These are phyloP conservation scores for Lathyrus aphaca DNA, from an alignment of 306 rosid genomes.

Conservation along the genomic window DNA sequence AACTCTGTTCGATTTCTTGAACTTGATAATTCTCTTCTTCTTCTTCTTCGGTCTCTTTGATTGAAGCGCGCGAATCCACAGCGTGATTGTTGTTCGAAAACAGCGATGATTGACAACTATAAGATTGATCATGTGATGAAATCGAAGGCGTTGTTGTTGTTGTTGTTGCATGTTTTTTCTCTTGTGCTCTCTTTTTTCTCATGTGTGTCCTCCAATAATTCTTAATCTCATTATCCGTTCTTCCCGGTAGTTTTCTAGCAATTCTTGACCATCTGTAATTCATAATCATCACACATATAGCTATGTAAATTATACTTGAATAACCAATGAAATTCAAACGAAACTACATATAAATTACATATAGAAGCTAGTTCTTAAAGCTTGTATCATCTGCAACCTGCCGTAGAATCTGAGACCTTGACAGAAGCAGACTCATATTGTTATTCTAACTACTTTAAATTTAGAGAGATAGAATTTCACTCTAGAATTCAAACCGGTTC, in stretches of 20 bases:
- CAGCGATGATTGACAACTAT: constrained; percentile 49
- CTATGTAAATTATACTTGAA: neutral
- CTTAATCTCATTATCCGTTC: constrained; percentile 97
- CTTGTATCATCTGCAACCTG: no score
- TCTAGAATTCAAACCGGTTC: no score
- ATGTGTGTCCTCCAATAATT: constrained; percentile 91
- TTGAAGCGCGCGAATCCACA: constrained; percentile 51
- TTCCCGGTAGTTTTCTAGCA: constrained; percentile 88
- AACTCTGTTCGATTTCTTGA: constrained; percentile 42
- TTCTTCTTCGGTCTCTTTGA: constrained; percentile 49
- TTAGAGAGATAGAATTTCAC: no score
- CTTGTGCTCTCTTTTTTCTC: constrained; percentile 83
- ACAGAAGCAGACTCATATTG: no score
- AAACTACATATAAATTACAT: no score
- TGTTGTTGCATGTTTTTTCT: constrained; percentile 52
- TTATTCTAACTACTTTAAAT: no score
- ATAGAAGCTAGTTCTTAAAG: no score
- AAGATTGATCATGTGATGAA: constrained; percentile 43
- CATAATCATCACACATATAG: constrained; percentile 3
- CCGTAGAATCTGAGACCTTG: no score
- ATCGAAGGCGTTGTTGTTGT: constrained; percentile 18
- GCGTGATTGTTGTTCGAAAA: constrained; percentile 56
- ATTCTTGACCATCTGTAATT: constrained; percentile 88
- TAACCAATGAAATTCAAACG: constrained; percentile 22
- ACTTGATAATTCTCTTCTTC: constrained; percentile 60